These are phyloP conservation scores for Rhododendron vialii DNA, from an alignment of 148 eudicot genomes.

Conservation along the genomic window DNA sequence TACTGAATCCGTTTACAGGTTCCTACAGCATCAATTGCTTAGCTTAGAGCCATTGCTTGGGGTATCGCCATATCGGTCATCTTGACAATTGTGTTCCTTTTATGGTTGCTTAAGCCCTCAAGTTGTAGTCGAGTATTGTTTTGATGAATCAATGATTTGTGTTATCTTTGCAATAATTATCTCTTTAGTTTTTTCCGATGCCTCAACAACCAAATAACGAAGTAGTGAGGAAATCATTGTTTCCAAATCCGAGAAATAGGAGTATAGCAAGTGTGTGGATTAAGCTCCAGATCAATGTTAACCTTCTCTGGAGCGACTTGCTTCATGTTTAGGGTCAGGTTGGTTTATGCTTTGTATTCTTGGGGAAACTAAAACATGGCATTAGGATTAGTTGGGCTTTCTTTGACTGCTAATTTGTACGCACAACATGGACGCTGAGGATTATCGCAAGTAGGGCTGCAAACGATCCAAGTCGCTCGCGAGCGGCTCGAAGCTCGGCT, in stretches of 20 bases:
- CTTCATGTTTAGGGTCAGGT: neutral
- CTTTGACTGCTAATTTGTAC: neutral
- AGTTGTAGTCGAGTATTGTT: neutral
- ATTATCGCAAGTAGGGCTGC: neutral
- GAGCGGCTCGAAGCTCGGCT: no score
- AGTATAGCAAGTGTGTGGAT: neutral
- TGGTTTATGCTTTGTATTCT: neutral
- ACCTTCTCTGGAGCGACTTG: neutral
- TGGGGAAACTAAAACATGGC: neutral
- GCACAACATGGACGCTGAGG: neutral
- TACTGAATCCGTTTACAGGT: slow-evolving; percentile 74
- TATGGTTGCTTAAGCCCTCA: slow-evolving; percentile 1
- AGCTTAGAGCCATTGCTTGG: slow-evolving; percentile 70
- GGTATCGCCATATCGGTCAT: slow-evolving; percentile 46
- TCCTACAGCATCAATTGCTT: slow-evolving; percentile 57
- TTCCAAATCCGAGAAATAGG: neutral
- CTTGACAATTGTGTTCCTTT: neutral
- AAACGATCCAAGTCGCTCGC: no score
- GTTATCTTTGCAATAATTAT: neutral
- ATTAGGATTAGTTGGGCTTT: neutral
- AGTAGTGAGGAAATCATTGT: neutral
- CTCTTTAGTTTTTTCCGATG: neutral
- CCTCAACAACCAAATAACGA: neutral
- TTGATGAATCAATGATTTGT: neutral
- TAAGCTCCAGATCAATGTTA: neutral